Conservation (phyloP, 495 filamentous ascomycete species). For the Darksidea phi region DNA sequence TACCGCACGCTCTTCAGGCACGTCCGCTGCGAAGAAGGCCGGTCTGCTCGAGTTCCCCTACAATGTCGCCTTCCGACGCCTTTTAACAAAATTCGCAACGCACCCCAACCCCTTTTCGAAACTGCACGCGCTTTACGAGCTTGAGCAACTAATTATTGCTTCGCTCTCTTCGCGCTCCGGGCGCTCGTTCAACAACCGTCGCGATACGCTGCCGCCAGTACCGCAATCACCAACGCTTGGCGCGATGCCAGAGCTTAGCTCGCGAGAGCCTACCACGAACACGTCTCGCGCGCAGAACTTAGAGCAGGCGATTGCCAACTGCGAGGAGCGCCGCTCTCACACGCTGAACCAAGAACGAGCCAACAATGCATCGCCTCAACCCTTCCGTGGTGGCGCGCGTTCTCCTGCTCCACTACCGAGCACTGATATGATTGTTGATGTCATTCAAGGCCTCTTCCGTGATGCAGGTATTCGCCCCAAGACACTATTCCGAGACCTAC, state of each 20-base stretch:
- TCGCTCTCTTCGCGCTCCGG: constrained; percentile 58
- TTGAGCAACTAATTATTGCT: constrained; percentile 76
- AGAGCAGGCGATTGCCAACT: constrained; percentile 66
- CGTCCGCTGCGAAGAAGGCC: constrained; percentile 43
- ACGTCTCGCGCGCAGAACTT: constrained; percentile 46
- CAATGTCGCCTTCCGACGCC: constrained; percentile 65
- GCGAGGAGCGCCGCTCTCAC: constrained; percentile 66
- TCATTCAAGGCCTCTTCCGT: constrained; percentile 76
- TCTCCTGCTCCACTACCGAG: constrained; percentile 43
- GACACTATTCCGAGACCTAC: constrained; percentile 90
- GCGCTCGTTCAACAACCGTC: constrained; percentile 33
- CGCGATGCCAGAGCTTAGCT: constrained; percentile 39
- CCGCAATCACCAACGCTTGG: constrained; percentile 41
- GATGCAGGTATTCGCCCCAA: constrained; percentile 75
- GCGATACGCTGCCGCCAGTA: constrained; percentile 39
- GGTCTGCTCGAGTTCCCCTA: constrained; percentile 45
- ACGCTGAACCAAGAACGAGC: constrained; percentile 41
- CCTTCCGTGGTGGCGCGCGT: constrained; percentile 25
- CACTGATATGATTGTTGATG: constrained; percentile 74
- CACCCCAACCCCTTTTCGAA: constrained; percentile 87
- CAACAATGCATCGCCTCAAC: constrained; percentile 34
- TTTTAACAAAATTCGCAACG: constrained; percentile 83
- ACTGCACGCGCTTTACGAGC: constrained; percentile 76
- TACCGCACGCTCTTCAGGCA: constrained; percentile 40
- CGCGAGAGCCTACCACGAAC: constrained; percentile 38